phyloP scores from a whole-genome alignment of 495 filamentous ascomycete genomes.

The Cetradonia linearis region DNA sequence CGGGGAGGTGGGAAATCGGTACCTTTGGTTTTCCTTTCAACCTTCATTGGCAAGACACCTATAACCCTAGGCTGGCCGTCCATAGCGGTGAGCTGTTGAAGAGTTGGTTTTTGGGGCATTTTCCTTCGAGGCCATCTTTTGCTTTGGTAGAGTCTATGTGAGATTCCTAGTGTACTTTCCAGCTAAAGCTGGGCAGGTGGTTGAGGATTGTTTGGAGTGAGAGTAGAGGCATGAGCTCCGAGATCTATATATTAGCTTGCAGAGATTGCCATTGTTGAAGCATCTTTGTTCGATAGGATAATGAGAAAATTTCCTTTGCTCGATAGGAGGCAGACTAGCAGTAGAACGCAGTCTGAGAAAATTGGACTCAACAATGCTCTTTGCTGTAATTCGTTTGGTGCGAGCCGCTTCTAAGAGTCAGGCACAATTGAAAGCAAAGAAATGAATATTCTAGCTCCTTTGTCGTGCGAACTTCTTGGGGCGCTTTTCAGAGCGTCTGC shows the following conservation, averaged over 20 bases:
- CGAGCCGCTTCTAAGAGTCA: background rate
- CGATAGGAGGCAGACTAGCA: background rate
- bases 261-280: background rate
- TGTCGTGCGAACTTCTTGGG: too few relatives aligned
- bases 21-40: background rate
- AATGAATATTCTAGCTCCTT: too few relatives aligned
- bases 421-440: too few relatives aligned
- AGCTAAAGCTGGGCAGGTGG: background rate
- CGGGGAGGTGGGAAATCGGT: background rate
- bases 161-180: background rate
- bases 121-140: background rate
- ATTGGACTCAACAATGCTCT: background rate
- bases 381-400: background rate
- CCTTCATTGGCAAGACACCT: background rate
- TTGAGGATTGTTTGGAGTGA: background rate
- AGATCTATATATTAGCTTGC: background rate
- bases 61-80: background rate
- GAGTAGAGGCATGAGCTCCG: background rate
- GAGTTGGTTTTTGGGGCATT: background rate
- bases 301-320: background rate
- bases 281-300: background rate
- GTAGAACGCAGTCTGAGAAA: background rate
- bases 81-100: background rate
- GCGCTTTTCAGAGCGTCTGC: too few relatives aligned
- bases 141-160: background rate